phyloP scores from a whole-genome alignment of 495 filamentous ascomycete species.

The Umbilicaria muhlenbergii region DNA sequence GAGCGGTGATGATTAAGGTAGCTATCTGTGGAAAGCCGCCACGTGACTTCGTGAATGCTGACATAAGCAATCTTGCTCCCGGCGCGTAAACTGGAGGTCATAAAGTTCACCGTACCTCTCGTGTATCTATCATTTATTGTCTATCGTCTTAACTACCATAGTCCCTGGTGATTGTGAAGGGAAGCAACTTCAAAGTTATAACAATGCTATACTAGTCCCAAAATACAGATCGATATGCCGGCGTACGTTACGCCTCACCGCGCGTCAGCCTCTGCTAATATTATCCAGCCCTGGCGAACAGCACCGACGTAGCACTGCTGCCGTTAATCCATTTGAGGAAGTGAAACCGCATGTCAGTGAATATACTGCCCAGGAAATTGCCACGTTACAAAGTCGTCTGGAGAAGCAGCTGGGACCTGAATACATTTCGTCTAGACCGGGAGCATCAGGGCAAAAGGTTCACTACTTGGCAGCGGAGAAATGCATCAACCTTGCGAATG shows the following conservation, averaged over 20 bases:
- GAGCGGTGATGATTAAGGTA: too few species aligned
- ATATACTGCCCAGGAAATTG: slow-evolving; percentile 82
- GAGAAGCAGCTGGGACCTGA: slow-evolving; percentile 94
- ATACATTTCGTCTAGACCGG: slow-evolving; percentile 74
- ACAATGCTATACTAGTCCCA: background rate
- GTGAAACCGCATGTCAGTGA: slow-evolving; percentile 46
- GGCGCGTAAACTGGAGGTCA: too few species aligned
- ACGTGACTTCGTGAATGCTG: too few species aligned
- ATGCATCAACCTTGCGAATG: slow-evolving; percentile 88
- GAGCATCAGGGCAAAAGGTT: slow-evolving; percentile 66
- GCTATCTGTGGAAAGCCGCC: too few species aligned
- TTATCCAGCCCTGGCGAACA: slow-evolving; percentile 61
- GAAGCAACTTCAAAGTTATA: too few species aligned
- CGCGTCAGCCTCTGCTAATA: slow-evolving; percentile 14
- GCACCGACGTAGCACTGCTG: slow-evolving; percentile 33
- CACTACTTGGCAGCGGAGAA: slow-evolving; percentile 90
- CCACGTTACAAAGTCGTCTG: slow-evolving; percentile 69
- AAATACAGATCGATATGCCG: slow-evolving; percentile 21
- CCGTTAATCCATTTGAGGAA: slow-evolving; percentile 67
- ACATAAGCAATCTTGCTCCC: too few species aligned
- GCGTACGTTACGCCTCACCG: slow-evolving; percentile 19
- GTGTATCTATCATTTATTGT: too few species aligned
- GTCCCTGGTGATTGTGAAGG: too few species aligned
- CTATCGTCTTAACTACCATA: too few species aligned
- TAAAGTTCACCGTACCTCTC: too few species aligned